Percentiles rank a stretch among this genome's conserved stretches.
These are phyloP conservation scores for Cryptococcus wingfieldii DNA, from an alignment of 1,284 basidiomycete genomes.

Conservation along the genomic window DNA sequence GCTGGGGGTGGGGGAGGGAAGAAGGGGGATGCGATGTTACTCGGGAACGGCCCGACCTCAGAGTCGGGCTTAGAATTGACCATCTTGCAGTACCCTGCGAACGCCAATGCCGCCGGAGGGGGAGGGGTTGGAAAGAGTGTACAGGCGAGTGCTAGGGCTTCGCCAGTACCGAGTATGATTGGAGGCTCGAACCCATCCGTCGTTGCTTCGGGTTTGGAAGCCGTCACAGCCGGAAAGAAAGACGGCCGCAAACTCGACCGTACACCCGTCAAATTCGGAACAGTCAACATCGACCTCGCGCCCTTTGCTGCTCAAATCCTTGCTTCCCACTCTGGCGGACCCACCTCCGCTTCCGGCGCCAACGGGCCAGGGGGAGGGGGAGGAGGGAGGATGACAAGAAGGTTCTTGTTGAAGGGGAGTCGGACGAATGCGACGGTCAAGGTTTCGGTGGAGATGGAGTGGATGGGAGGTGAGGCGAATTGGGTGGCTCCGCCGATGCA, in stretches of 20 bases:
- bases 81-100: constrained; percentile 27
- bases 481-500: constrained; percentile 39
- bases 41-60: constrained; percentile 38
- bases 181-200: not conserved
- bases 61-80: constrained; percentile 38
- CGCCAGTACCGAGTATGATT: no score
- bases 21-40: constrained; percentile 16
- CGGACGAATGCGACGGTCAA: constrained; percentile 48
- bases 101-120: no score
- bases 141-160: no score
- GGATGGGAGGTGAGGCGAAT: constrained; percentile 36
- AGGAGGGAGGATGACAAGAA: constrained; percentile 35
- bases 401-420: constrained; percentile 43
- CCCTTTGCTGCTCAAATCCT: constrained; percentile 29
- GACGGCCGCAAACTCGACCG: constrained; percentile 4
- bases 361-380: constrained; percentile 29
- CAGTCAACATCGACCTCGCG: constrained; percentile 47
- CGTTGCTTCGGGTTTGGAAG: not conserved
- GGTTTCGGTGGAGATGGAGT: constrained; percentile 43
- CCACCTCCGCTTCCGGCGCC: no score
- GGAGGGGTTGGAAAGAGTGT: no score
- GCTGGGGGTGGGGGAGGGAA: not conserved
- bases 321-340: no score
- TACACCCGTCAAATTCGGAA: constrained; percentile 29
- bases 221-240: not conserved